Evolutionary conservation across 2,329 filamentous ascomycete genomes (phyloP).

Genomic region (Shiraia sp.): DNA sequence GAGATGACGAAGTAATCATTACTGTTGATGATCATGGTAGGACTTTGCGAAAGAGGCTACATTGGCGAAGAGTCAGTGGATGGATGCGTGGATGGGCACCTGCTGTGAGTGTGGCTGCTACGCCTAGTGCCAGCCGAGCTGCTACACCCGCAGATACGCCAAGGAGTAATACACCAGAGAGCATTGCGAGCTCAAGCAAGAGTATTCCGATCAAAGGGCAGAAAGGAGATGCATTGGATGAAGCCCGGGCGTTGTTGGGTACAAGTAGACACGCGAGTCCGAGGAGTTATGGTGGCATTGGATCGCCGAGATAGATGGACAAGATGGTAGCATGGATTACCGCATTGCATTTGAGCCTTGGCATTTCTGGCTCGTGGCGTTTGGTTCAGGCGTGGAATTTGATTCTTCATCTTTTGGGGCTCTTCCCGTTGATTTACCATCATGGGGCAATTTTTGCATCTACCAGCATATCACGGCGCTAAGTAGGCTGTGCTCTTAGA

Average conservation of each 20-base stretch:
- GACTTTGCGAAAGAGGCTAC: slow-evolving; percentile 45
- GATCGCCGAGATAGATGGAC: slow-evolving; percentile 12
- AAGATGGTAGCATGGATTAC: not conserved
- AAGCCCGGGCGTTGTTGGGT: slow-evolving; percentile 42
- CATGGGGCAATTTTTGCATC: no score
- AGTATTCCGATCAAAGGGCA: slow-evolving; percentile 29
- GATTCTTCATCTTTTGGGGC: no score
- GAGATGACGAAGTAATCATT: slow-evolving; percentile 52
- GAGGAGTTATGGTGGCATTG: slow-evolving; percentile 36
- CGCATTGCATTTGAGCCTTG: not conserved
- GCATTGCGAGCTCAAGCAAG: slow-evolving; percentile 11
- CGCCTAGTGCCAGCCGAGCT: slow-evolving; percentile 34
- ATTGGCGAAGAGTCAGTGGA: slow-evolving; percentile 62
- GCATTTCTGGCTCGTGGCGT: not conserved
- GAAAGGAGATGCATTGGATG: slow-evolving; percentile 31
- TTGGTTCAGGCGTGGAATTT: no score
- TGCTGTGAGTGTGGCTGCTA: slow-evolving; percentile 47
- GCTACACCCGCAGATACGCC: slow-evolving; percentile 31
- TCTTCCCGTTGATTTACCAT: no score
- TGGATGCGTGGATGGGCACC: slow-evolving; percentile 72
- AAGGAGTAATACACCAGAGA: slow-evolving; percentile 19
- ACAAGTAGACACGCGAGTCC: slow-evolving; percentile 40
- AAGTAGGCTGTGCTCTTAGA: no score
- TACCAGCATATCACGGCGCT: no score
- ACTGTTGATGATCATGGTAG: slow-evolving; percentile 46